These are phyloP conservation scores for Trichoderma guizhouense DNA, from an alignment of 2,329 filamentous ascomycete genomes.

Conservation along the genomic window DNA sequence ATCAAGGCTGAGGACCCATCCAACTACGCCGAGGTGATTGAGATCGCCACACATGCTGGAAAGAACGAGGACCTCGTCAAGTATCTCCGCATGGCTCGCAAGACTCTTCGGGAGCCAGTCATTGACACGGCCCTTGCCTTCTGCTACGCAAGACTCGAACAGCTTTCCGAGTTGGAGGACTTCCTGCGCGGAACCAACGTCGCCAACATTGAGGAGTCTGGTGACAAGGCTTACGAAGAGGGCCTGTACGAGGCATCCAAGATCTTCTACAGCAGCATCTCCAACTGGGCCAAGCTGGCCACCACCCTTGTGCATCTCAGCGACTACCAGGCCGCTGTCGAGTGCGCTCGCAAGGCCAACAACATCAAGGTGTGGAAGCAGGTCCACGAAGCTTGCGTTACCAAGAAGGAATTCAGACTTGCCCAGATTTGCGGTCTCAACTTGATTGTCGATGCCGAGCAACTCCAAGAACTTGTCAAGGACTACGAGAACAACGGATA, in stretches of 20 bases:
- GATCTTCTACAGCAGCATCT: conserved; percentile 98
- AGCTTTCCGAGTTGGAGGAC: conserved; percentile 90
- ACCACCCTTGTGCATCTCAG: conserved; percentile 95
- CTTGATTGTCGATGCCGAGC: conserved; percentile 94
- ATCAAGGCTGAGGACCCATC: conserved; percentile 90
- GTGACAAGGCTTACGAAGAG: conserved; percentile 96
- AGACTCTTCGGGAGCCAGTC: conserved; percentile 88
- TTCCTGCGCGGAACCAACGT: conserved; percentile 93
- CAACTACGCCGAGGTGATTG: conserved; percentile 94
- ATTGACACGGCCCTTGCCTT: conserved; percentile 95
- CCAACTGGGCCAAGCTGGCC: conserved; percentile 98
- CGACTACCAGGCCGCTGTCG: conserved; percentile 96
- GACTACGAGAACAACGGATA: conserved; percentile 97
- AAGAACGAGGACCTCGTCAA: conserved; percentile 98
- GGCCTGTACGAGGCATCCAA: conserved; percentile 94
- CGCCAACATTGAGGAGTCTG: conserved; percentile 91
- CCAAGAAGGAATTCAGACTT: conserved; percentile 97
- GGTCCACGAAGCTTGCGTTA: conserved; percentile 92
- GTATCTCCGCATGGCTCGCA: conserved; percentile 93
- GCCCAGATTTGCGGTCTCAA: conserved; percentile 99
- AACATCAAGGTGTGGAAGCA: conserved; percentile 99
- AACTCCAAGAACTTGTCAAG: conserved; percentile 86
- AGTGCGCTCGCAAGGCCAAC: conserved; percentile 97
- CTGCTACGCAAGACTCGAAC: conserved; percentile 86
- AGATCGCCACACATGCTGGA: conserved; percentile 88